A percentile compares a stretch with the other conserved stretches of the same genome.
phyloP scores from a whole-genome alignment of 176 grass and related monocot species.

The Triticum aestivum region DNA sequence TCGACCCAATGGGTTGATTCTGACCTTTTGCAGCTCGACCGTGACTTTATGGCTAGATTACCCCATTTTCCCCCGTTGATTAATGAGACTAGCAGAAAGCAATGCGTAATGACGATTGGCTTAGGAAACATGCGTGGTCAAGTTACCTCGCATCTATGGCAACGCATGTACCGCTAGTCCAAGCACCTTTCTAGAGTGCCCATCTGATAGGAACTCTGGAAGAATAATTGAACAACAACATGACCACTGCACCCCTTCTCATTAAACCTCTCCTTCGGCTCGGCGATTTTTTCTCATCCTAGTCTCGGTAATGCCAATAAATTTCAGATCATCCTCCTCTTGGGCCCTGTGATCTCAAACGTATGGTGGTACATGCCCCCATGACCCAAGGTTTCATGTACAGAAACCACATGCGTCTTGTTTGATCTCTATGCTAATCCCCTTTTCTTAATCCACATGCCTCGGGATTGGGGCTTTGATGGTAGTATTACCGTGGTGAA shows the following conservation, averaged over 20 bases:
- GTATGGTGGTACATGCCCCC: constrained; percentile 16
- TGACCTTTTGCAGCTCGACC: neutral
- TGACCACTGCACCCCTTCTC: constrained; percentile 6
- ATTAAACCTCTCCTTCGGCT: constrained; percentile 9
- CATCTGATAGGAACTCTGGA: constrained; percentile 17
- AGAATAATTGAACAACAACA: constrained; percentile 20
- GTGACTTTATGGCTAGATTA: neutral
- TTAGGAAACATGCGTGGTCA: neutral
- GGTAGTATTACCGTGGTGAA: neutral
- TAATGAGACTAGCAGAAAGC: neutral
- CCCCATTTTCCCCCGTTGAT: neutral
- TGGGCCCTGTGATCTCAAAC: constrained; percentile 13
- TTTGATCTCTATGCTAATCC: constrained; percentile 43
- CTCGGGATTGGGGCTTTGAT: constrained; percentile 3
- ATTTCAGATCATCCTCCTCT: constrained; percentile 17
- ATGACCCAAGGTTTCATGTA: constrained; percentile 7
- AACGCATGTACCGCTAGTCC: neutral
- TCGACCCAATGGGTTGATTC: neutral
- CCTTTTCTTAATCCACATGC: constrained; percentile 13
- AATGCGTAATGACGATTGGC: neutral
- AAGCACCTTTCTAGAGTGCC: constrained; percentile 15
- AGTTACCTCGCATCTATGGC: constrained; percentile 38
- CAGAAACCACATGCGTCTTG: constrained; percentile 24
- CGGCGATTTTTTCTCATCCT: neutral
- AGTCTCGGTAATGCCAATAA: constrained; percentile 28